phyloP scores from a whole-genome alignment of 139 green algal genomes.

The Trebouxia sp. region DNA sequence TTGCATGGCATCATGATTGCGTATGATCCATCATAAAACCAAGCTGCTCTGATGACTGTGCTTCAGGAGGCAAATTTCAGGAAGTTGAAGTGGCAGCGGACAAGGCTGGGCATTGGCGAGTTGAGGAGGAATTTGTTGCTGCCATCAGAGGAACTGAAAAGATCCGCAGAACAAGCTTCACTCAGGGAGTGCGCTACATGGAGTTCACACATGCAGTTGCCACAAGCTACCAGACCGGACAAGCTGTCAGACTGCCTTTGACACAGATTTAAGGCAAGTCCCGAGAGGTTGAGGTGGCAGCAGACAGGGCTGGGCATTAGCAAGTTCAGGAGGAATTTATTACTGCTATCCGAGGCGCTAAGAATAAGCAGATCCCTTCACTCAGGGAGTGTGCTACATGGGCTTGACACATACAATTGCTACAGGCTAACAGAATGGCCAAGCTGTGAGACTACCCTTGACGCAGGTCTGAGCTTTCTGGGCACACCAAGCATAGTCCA shows the following conservation, averaged over 20 bases:
- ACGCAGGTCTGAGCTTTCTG: too few relatives aligned
- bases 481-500: too few relatives aligned
- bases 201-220: constrained; percentile 48
- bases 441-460: constrained; percentile 11
- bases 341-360: constrained; percentile 29
- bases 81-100: constrained; percentile 28
- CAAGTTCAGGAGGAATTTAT: constrained; percentile 46
- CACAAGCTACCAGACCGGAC: constrained; percentile 26
- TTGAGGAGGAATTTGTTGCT: constrained; percentile 45
- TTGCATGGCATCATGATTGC: too few relatives aligned
- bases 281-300: constrained; percentile 25
- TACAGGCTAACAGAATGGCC: constrained; percentile 25
- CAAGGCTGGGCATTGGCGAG: constrained; percentile 28
- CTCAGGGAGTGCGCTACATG: constrained; percentile 40
- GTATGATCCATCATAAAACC: too few relatives aligned
- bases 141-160: constrained; percentile 35
- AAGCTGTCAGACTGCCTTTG: constrained; percentile 16
- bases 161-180: constrained; percentile 29
- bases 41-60: not conserved
- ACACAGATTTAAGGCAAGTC: constrained; percentile 24
- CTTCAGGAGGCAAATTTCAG: constrained; percentile 19
- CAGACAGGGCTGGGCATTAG: constrained; percentile 25
- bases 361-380: constrained; percentile 30
- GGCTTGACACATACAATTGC: constrained; percentile 46
- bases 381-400: constrained; percentile 40